A percentile compares a stretch with the other conserved stretches of the same genome.
These are phyloP conservation scores for Chlamydomonas schloesseri DNA, from an alignment of 139 green algal species.

Conservation along the genomic window DNA sequence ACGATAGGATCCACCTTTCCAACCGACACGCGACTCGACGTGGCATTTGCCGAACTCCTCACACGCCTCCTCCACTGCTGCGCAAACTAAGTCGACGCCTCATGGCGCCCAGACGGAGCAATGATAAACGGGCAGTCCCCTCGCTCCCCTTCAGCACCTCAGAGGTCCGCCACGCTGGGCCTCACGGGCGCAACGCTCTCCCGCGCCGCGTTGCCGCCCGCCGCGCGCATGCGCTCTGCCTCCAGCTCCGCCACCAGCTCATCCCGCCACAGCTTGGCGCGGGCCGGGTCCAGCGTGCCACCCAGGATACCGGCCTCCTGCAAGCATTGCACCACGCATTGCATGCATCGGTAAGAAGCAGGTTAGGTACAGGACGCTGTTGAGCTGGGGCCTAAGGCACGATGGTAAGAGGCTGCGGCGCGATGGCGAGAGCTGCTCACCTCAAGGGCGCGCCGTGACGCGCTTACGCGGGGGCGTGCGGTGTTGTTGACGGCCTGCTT, in stretches of 20 bases:
- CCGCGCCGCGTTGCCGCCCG: no score
- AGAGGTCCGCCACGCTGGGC: neutral
- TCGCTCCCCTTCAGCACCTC: no score
- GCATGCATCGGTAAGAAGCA: neutral
- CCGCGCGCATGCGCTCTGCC: slow-evolving; percentile 21
- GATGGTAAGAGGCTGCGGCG: no score
- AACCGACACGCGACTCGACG: no score
- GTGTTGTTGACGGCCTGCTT: neutral
- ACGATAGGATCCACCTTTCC: no score
- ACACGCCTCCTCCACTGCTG: no score
- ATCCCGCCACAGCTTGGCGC: slow-evolving; percentile 46
- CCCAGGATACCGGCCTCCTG: slow-evolving; percentile 28
- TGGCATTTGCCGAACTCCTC: no score
- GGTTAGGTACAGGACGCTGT: neutral
- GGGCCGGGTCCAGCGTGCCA: slow-evolving; percentile 21
- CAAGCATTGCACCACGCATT: neutral
- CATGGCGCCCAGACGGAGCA: no score
- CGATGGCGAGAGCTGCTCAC: neutral
- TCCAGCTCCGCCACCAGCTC: slow-evolving; percentile 49
- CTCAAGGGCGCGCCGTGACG: slow-evolving; percentile 23
- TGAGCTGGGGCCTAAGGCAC: no score
- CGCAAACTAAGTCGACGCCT: no score
- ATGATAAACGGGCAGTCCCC: no score
- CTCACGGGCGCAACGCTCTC: neutral
- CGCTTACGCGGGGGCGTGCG: neutral